Evolutionary conservation across 2,329 filamentous ascomycete genomes (phyloP), one percentile per base, ranked within the genome.

Genomic region (Coniochaeta sp.): DNA sequence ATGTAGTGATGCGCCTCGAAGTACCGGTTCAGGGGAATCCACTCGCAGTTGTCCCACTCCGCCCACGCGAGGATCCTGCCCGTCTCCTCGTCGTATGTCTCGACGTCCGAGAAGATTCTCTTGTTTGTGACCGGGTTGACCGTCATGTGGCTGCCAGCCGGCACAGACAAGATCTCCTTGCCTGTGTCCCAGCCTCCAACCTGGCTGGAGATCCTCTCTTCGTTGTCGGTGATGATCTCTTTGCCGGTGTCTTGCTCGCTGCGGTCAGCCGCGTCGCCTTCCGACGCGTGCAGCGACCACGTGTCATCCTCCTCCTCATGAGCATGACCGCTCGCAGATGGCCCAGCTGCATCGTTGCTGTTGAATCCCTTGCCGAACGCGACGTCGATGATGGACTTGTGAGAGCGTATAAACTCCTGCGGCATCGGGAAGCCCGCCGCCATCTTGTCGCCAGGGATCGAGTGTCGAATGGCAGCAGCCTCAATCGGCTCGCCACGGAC

Each of bases 111-210:
- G 33, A 57, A 19, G 28, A 57, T 57, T 6, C 54, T n/a, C 31
- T 57, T 57, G 33, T 57, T 34, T 7, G 34, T 34, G 7, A 57
- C 34, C 4, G 28, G 54, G n/a, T 57, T 57, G 19, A 34, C 54
- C 1, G 54, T 38, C 31, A 57, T 57, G 34, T 57, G 54, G 26
- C 54, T 38, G 34, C 54, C 54, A 9, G 36, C 9, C 1, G 54
- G 54, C 7, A 57, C 31, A 16, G 54, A 36, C n/a, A 57, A n/a
- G 54, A 57, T 57, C 54, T 57, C 54, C 54, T 57, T 57, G 54
- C 54, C 54, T n/a, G 54, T 57, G 17, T 57, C 54, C 54, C 54
- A 57, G 34, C 54, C 54, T 14, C 54, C 34, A 2, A 57, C 54
- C n/a, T 38, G 54, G 34, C 31, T 34, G n/a, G 54, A 38, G 3